Conservation (phyloP, 306 rosid genomes). For the Delonix regia region DNA sequence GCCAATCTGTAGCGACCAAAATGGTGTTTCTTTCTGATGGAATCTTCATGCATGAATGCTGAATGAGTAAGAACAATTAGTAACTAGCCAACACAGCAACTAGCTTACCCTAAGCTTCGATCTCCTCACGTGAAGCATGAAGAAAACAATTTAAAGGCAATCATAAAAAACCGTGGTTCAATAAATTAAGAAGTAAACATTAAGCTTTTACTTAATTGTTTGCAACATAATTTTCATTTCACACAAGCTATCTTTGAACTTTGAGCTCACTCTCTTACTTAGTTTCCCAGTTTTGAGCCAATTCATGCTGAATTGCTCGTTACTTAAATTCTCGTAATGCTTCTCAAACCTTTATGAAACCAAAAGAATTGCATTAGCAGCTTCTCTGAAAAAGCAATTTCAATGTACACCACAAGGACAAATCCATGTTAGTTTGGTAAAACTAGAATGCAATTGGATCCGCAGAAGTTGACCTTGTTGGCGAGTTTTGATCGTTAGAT, state of each 20-base stretch:
- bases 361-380: conserved; percentile 30
- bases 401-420: conserved; percentile 21
- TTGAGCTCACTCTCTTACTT: conserved; percentile 65
- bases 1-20: too few species aligned
- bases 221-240: neutral
- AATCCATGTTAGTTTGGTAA: neutral
- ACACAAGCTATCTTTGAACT: conserved; percentile 31
- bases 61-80: too few species aligned
- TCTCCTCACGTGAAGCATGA: conserved; percentile 77
- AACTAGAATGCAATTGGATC: too few species aligned
- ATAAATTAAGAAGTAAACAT: conserved; percentile 27
- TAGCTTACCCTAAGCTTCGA: neutral
- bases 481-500: too few species aligned
- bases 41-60: too few species aligned
- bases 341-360: conserved; percentile 73
- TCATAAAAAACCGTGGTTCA: conserved; percentile 79
- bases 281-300: conserved; percentile 96
- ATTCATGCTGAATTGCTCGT: conserved; percentile 98
- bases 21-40: too few species aligned
- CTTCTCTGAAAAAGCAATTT: conserved; percentile 32
- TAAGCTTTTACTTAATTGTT: conserved; percentile 24
- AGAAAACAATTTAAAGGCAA: conserved; percentile 91
- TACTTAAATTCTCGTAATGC: conserved; percentile 87
- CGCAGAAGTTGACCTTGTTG: too few species aligned
- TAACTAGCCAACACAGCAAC: too few species aligned